phyloP scores from a whole-genome alignment of 495 filamentous ascomycete species.

The Penicillium manginii region DNA sequence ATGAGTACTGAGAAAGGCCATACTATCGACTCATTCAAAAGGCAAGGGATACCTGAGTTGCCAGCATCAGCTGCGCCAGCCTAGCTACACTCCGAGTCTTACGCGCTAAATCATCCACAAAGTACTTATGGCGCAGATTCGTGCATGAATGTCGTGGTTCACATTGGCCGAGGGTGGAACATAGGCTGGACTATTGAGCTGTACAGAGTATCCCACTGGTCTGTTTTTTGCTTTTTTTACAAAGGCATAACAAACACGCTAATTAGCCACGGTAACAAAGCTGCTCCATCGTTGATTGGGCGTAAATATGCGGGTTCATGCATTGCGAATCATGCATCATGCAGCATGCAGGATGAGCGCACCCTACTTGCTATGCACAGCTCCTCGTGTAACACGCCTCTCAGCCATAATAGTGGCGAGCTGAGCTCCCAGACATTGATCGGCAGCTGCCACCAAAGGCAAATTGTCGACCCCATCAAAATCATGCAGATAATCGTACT shows the following conservation, averaged over 20 bases:
- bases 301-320: neutral
- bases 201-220: no score
- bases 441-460: no score
- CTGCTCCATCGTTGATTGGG: neutral
- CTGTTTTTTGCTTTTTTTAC: neutral
- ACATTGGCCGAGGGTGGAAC: no score
- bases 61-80: no score
- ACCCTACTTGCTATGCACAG: neutral
- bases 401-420: constrained; percentile 1
- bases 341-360: neutral
- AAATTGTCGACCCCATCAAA: no score
- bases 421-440: neutral
- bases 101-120: neutral
- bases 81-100: neutral
- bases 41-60: no score
- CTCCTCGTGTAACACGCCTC: neutral
- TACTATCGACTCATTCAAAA: no score
- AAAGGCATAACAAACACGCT: neutral
- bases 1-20: no score
- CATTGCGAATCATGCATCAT: neutral
- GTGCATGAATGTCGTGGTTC: no score
- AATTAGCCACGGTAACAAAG: neutral
- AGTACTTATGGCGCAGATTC: no score
- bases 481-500: no score
- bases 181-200: no score